phyloP scores from a whole-genome alignment of 768 basidiomycete genomes.

The Flagelloscypha sp. region DNA sequence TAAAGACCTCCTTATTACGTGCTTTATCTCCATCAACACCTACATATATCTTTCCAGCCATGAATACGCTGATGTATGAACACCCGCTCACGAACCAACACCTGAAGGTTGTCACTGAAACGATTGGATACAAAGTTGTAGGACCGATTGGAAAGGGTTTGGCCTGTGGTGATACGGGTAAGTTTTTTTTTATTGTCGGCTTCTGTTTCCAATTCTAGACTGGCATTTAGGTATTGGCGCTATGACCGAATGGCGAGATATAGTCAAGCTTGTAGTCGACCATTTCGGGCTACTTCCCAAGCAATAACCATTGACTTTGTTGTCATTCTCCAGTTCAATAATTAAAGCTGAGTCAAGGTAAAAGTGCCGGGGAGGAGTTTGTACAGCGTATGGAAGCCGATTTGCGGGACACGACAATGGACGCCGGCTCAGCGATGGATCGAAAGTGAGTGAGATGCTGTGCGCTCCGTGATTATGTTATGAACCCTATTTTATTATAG shows the following conservation, averaged over 20 bases:
- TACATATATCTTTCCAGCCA: conserved; percentile 90
- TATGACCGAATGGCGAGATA: conserved; percentile 95
- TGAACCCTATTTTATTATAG: too few species aligned
- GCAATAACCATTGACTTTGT: too few species aligned
- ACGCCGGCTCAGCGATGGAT: too few species aligned
- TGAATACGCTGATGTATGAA: conserved; percentile 98
- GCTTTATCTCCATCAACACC: conserved; percentile 79
- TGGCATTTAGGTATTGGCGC: conserved; percentile 66
- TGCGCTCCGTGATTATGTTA: too few species aligned
- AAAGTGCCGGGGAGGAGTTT: too few species aligned
- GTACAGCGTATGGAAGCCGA: too few species aligned
- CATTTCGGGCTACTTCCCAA: conserved; percentile 32
- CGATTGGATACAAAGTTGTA: conserved; percentile 70
- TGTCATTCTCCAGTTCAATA: too few species aligned
- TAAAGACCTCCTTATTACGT: conserved; percentile 70
- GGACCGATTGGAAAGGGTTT: conserved; percentile 85
- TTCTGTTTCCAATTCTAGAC: not conserved
- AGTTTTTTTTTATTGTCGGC: conserved; percentile 15
- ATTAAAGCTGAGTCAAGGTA: too few species aligned
- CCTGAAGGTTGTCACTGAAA: conserved; percentile 61
- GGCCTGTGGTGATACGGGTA: conserved; percentile 90
- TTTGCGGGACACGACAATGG: too few species aligned
- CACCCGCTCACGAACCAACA: conserved; percentile 89
- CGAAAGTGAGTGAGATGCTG: too few species aligned
- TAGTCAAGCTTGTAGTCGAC: conserved; percentile 65